A percentile compares a stretch with the other conserved stretches of the same genome.
These are phyloP conservation scores for Naganishia vaughanmartiniae DNA, from an alignment of 768 basidiomycete species.

Conservation along the genomic window DNA sequence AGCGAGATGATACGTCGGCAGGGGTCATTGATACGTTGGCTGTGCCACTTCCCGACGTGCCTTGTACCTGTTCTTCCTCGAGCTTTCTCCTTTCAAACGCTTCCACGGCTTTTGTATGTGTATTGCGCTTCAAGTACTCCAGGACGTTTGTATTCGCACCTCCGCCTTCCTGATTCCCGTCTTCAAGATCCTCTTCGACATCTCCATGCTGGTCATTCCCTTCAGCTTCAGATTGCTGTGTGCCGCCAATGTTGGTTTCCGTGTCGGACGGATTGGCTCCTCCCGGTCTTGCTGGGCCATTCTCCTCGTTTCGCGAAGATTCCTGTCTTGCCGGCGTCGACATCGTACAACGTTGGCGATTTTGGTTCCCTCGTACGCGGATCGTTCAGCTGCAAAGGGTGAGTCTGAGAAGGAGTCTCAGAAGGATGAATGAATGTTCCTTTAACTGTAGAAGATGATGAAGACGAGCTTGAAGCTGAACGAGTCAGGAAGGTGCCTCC, in stretches of 20 bases:
- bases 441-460: background rate
- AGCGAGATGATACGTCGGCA: background rate
- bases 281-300: background rate
- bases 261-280: background rate
- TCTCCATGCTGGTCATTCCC: background rate
- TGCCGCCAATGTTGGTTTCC: background rate
- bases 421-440: background rate
- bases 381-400: background rate
- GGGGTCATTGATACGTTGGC: background rate
- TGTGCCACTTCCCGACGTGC: background rate
- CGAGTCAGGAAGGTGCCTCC: background rate
- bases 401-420: background rate
- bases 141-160: slow-evolving; percentile 14
- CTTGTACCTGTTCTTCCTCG: slow-evolving; percentile 5
- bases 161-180: background rate
- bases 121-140: slow-evolving; percentile 20
- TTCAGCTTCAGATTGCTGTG: background rate
- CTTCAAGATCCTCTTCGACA: background rate
- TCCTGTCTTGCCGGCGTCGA: slow-evolving; percentile 12
- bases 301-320: background rate
- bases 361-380: background rate
- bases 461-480: background rate
- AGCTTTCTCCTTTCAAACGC: slow-evolving; percentile 7
- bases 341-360: background rate
- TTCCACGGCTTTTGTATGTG: slow-evolving; percentile 13